A percentile compares a stretch with the other conserved stretches of the same genome.
phyloP scores from a whole-genome alignment of 495 filamentous ascomycete genomes.

The Hypoxylon fuscum region DNA sequence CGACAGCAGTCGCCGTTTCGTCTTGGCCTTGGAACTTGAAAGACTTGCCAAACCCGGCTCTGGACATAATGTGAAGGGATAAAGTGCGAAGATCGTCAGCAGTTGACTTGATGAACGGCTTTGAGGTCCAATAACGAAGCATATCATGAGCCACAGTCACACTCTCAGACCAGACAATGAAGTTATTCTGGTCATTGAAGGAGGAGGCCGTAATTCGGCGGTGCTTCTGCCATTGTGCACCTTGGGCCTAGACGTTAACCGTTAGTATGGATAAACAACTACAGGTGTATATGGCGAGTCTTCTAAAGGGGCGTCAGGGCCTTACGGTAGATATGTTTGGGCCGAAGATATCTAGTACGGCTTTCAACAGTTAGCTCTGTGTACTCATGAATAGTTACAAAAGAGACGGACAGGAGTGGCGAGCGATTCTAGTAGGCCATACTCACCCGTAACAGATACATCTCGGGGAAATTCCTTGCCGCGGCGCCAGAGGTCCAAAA shows the following conservation, averaged over 20 bases:
- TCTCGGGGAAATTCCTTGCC: slow-evolving; percentile 53
- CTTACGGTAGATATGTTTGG: slow-evolving; percentile 55
- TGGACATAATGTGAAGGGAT: slow-evolving; percentile 55
- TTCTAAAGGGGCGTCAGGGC: neutral
- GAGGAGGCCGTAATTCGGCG: slow-evolving; percentile 51
- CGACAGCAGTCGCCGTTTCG: slow-evolving; percentile 7
- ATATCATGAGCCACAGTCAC: slow-evolving; percentile 60
- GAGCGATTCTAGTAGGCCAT: slow-evolving; percentile 38
- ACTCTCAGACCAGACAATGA: slow-evolving; percentile 54
- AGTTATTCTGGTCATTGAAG: slow-evolving; percentile 61
- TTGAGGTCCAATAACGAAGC: slow-evolving; percentile 50
- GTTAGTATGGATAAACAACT: neutral
- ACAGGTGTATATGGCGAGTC: neutral
- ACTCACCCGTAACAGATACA: slow-evolving; percentile 22
- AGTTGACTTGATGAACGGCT: slow-evolving; percentile 25
- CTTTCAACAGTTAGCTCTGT: slow-evolving; percentile 14
- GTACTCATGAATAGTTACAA: slow-evolving; percentile 2
- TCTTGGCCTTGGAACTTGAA: slow-evolving; percentile 43
- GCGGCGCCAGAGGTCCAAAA: slow-evolving; percentile 46
- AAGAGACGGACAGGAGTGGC: neutral
- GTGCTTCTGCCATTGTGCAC: slow-evolving; percentile 55
- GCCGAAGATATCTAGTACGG: slow-evolving; percentile 57
- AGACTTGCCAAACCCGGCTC: slow-evolving; percentile 43
- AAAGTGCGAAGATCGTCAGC: slow-evolving; percentile 53
- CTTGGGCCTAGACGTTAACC: slow-evolving; percentile 41